Evolutionary conservation across 768 basidiomycete species (phyloP).

Genomic region (Harrya chromipes): DNA sequence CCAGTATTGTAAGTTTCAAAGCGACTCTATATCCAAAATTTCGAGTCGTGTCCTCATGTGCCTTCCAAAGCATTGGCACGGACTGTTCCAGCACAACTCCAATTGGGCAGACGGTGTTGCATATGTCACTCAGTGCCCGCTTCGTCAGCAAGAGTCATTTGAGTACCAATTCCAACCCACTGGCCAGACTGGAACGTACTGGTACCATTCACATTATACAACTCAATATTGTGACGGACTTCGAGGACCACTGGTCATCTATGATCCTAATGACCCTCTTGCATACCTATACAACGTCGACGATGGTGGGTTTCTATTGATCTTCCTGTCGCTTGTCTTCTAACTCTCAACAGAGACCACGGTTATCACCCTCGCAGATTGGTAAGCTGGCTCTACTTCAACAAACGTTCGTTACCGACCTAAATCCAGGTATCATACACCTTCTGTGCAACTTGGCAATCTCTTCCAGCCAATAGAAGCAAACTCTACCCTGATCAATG

Average conservation of each 20-base stretch:
- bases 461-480: slow-evolving; percentile 12
- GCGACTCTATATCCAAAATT: background rate
- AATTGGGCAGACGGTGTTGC: slow-evolving; percentile 29
- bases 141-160: slow-evolving; percentile 33
- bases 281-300: slow-evolving; percentile 40
- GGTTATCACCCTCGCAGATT: slow-evolving; percentile 45
- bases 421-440: slow-evolving; percentile 33
- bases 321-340: background rate
- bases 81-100: slow-evolving; percentile 21
- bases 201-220: slow-evolving; percentile 39
- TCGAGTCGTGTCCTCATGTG: slow-evolving; percentile 18
- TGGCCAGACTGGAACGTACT: slow-evolving; percentile 39
- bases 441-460: slow-evolving; percentile 14
- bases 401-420: slow-evolving; percentile 3
- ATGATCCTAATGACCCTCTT: slow-evolving; percentile 40
- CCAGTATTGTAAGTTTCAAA: slow-evolving; percentile 34
- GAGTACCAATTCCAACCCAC: slow-evolving; percentile 32
- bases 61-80: slow-evolving; percentile 22
- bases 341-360: slow-evolving; percentile 29
- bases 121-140: slow-evolving; percentile 41
- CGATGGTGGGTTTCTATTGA: slow-evolving; percentile 30
- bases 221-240: slow-evolving; percentile 37
- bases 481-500: slow-evolving; percentile 49
- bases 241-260: slow-evolving; percentile 36
- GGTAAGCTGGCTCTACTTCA: slow-evolving; percentile 19